Conservation (phyloP, 441 rosid species). For the Manihot esculenta region DNA sequence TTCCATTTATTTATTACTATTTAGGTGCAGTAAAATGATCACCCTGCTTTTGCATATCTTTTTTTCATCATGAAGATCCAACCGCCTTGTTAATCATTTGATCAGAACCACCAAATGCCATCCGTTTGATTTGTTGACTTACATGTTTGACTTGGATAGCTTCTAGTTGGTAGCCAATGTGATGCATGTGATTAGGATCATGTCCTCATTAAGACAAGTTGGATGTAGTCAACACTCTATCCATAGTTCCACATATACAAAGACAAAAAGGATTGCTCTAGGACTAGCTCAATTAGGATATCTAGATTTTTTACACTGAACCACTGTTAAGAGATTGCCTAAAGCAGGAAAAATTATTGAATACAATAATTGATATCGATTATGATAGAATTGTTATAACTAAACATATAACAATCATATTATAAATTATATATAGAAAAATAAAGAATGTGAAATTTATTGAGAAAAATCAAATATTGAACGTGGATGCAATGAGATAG, state of each 20-base stretch:
- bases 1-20: not conserved
- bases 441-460: too few species aligned
- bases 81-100: not conserved
- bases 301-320: not conserved
- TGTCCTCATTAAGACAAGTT: not conserved
- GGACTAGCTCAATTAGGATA: not conserved
- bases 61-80: not conserved
- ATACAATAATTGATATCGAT: too few species aligned
- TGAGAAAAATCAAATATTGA: too few species aligned
- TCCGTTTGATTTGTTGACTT: conserved; percentile 14
- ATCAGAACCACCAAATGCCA: conserved; percentile 15
- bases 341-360: too few species aligned
- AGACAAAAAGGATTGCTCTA: too few species aligned
- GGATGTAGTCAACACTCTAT: conserved; percentile 9
- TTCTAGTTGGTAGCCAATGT: not conserved
- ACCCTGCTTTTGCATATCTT: not conserved
- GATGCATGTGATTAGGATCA: conserved; percentile 14
- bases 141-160: not conserved
- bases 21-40: not conserved
- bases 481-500: too few species aligned
- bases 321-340: not conserved
- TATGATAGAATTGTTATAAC: too few species aligned
- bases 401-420: too few species aligned
- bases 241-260: too few species aligned
- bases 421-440: too few species aligned